Evolutionary conservation across 2,329 filamentous ascomycete species (phyloP), one percentile per base, ranked within the genome.

Genomic region (Stenocarpella maydis): DNA sequence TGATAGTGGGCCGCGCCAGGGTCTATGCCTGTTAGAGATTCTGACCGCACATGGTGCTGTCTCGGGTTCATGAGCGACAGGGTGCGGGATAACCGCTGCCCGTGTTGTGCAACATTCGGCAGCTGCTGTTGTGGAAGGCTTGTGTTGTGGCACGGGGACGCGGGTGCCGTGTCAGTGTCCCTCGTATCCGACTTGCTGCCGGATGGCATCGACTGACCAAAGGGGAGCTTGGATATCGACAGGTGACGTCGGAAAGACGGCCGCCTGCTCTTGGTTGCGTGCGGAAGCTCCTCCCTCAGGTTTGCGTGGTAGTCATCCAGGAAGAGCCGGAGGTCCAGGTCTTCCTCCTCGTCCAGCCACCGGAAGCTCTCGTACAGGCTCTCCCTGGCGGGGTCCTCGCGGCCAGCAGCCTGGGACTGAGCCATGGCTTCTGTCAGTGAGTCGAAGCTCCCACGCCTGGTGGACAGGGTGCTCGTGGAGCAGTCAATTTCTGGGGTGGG

Each of bases 1-100:
- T 94, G 93, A 76, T 97, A 98, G 80, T 97, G 92, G 45, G 92
- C 88, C 4, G 93, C 92, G 41, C 87, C 85, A 5, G 91, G 86
- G 74, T 97, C 93, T 69, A 92, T 88, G 24, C 84, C 85, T 1
- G 84, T 80, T 15, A 83, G 76, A 0, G 83, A 85, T 1, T 82
- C 82, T 34, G 83, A 79, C 1, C 78, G 74, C n/a, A 74, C 70
- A 68, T 86, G 84, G 74, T 79, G 84, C 41, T 79, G 84, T 41
- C 85, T 81, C 3, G 82, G 54, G 60, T 41, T 82, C 49, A 89
- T 88, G 69, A 87, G 82, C 45, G 83, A 88, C 66, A 89, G 81
- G 39, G 85, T 84, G 69, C 84, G 81, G n/a, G 86, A 90, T 73
- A 82, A 87, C 68, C 84, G 82, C 69, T 80, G 85, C 49, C 73